A percentile compares a stretch with the other conserved stretches of the same genome.
These are phyloP conservation scores for Botrytis tulipae DNA, from an alignment of 2,329 filamentous ascomycete genomes.

Conservation along the genomic window DNA sequence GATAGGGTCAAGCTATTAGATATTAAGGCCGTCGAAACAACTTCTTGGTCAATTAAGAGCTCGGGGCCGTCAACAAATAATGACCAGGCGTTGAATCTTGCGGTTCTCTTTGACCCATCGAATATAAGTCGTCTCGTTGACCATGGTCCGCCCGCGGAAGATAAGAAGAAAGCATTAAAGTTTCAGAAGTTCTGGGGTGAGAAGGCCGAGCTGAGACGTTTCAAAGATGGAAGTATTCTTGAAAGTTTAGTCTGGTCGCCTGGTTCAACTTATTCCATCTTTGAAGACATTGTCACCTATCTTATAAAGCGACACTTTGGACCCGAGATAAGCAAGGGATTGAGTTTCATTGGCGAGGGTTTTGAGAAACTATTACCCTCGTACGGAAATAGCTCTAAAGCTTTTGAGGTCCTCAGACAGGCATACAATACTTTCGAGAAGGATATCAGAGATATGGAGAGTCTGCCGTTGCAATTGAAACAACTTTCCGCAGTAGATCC, in stretches of 20 bases:
- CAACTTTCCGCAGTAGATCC: slow-evolving; percentile 73
- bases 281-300: slow-evolving; percentile 77
- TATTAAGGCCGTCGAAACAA: slow-evolving; percentile 46
- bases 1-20: slow-evolving; percentile 71
- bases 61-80: slow-evolving; percentile 37
- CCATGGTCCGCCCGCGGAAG: slow-evolving; percentile 81
- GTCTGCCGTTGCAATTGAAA: slow-evolving; percentile 82
- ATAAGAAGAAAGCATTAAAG: slow-evolving; percentile 74
- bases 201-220: slow-evolving; percentile 86
- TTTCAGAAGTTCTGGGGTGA: slow-evolving; percentile 96
- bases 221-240: slow-evolving; percentile 90
- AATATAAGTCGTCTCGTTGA: slow-evolving; percentile 78
- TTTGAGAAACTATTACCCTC: slow-evolving; percentile 46
- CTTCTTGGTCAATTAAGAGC: slow-evolving; percentile 49
- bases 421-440: slow-evolving; percentile 72
- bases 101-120: slow-evolving; percentile 68
- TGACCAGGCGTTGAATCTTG: slow-evolving; percentile 54
- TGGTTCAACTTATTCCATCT: slow-evolving; percentile 59
- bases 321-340: slow-evolving; percentile 44
- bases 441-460: slow-evolving; percentile 73
- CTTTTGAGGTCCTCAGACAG: slow-evolving; percentile 68
- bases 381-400: slow-evolving; percentile 41
- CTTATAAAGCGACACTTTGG: slow-evolving; percentile 69
- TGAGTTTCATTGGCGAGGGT: slow-evolving; percentile 46
- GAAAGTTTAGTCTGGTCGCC: slow-evolving; percentile 88